Evolutionary conservation across 805 yeast species (phyloP).

Genomic region (Candida hispaniensis): DNA sequence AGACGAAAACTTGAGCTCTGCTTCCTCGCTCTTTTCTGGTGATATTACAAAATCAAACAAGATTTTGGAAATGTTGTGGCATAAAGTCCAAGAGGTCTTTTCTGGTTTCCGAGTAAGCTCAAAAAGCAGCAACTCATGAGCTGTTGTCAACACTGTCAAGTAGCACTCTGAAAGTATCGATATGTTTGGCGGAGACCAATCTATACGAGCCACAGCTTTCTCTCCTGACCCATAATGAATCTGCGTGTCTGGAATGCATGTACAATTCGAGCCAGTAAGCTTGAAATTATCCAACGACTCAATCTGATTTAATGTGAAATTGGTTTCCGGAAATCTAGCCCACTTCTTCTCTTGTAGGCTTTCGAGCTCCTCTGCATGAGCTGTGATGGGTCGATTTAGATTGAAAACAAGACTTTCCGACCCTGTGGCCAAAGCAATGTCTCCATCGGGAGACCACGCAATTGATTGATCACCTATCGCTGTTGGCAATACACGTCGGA

Average conservation of each 20-base stretch:
- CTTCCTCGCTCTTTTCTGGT: too few relatives aligned
- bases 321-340: slow-evolving; percentile 14
- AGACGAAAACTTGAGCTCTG: too few relatives aligned
- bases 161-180: slow-evolving; percentile 7
- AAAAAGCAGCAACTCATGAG: slow-evolving; percentile 10
- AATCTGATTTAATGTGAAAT: slow-evolving; percentile 14
- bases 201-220: slow-evolving; percentile 7
- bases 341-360: slow-evolving; percentile 14
- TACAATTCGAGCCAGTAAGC: slow-evolving; percentile 1
- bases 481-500: slow-evolving; percentile 7
- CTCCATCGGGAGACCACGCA: slow-evolving; percentile 13
- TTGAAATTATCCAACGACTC: slow-evolving; percentile 3
- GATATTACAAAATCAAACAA: slow-evolving; percentile 4
- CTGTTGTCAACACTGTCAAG: slow-evolving; percentile 5
- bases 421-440: slow-evolving; percentile 6
- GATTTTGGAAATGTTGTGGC: slow-evolving; percentile 6
- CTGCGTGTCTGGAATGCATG: slow-evolving; percentile 11
- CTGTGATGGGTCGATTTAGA: slow-evolving; percentile 12
- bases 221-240: slow-evolving; percentile 13
- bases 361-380: slow-evolving; percentile 13
- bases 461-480: slow-evolving; percentile 9
- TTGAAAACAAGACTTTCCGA: slow-evolving; percentile 6
- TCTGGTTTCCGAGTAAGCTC: slow-evolving; percentile 7
- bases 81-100: slow-evolving; percentile 6
- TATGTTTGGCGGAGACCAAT: slow-evolving; percentile 9